These are phyloP conservation scores for Penicillium bovifimosum DNA, from an alignment of 495 filamentous ascomycete genomes.

Conservation along the genomic window DNA sequence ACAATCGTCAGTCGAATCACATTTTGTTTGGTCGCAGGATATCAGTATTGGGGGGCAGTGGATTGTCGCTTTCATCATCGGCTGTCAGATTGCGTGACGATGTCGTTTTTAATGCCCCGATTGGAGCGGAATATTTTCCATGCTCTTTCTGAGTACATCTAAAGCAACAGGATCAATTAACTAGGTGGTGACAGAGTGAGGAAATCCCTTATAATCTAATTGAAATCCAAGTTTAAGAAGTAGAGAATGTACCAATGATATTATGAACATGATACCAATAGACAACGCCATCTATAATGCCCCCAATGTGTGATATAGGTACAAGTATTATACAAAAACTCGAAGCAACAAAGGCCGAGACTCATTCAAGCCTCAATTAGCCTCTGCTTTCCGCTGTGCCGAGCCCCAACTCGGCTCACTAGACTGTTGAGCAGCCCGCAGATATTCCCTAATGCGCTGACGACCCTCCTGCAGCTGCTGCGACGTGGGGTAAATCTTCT, in stretches of 20 bases:
- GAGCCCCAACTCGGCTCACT: no score
- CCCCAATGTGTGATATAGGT: conserved; percentile 10
- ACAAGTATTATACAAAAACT: conserved; percentile 18
- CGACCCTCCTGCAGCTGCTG: conserved; percentile 19
- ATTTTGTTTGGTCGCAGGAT: neutral
- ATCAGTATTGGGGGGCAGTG: neutral
- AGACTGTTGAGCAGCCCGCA: neutral
- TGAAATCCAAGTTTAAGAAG: neutral
- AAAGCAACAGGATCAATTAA: no score
- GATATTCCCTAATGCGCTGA: neutral
- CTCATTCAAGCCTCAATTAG: neutral
- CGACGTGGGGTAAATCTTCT: conserved; percentile 19
- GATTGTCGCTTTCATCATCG: conserved; percentile 19
- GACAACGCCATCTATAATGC: conserved; percentile 5
- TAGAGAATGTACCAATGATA: conserved; percentile 11
- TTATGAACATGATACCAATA: conserved; percentile 12
- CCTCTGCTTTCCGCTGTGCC: neutral
- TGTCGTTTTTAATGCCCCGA: neutral
- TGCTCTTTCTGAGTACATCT: no score
- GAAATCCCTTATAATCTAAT: no score
- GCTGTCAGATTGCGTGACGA: conserved; percentile 21
- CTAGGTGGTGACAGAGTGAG: no score
- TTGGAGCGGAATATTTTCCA: neutral
- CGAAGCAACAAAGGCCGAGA: neutral
- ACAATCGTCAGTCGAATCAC: neutral